Conservation (phyloP, 106 monocot genomes). For the Allium fistulosum region DNA sequence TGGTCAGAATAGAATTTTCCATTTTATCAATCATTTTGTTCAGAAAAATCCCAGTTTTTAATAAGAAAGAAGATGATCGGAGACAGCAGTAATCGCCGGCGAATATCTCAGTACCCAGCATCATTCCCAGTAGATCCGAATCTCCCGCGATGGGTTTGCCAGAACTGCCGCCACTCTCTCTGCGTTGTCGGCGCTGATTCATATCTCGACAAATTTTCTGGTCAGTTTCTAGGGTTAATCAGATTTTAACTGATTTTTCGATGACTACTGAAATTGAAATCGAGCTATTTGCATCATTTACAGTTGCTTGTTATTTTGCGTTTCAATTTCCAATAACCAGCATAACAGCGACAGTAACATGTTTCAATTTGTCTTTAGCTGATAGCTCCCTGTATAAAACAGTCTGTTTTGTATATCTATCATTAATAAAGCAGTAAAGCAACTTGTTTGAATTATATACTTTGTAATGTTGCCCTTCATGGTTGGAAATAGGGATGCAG, state of each 20-base stretch:
- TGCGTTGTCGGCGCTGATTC: conserved; percentile 81
- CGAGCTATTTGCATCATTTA: neutral
- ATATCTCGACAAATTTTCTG: conserved; percentile 62
- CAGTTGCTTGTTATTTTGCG: neutral
- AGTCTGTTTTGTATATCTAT: neutral
- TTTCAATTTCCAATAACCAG: neutral
- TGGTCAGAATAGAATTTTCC: too few species aligned
- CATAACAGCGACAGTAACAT: neutral
- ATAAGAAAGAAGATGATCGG: neutral
- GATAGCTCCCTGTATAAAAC: neutral
- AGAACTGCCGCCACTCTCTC: conserved; percentile 74
- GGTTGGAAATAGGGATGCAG: conserved; percentile 47
- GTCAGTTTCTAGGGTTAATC: conserved; percentile 37
- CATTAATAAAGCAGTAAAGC: too few species aligned
- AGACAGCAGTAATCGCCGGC: neutral
- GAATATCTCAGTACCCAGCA: neutral
- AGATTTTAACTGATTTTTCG: conserved; percentile 56
- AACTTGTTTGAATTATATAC: neutral
- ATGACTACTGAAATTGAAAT: neutral
- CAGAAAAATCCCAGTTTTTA: too few species aligned
- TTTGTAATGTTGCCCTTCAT: neutral
- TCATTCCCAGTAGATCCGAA: conserved; percentile 48
- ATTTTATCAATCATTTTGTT: too few species aligned
- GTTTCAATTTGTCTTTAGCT: neutral
- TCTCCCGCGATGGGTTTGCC: conserved; percentile 71